These are phyloP conservation scores for Nicotiana tabacum DNA, from an alignment of 257 asterid species.

Conservation along the genomic window DNA sequence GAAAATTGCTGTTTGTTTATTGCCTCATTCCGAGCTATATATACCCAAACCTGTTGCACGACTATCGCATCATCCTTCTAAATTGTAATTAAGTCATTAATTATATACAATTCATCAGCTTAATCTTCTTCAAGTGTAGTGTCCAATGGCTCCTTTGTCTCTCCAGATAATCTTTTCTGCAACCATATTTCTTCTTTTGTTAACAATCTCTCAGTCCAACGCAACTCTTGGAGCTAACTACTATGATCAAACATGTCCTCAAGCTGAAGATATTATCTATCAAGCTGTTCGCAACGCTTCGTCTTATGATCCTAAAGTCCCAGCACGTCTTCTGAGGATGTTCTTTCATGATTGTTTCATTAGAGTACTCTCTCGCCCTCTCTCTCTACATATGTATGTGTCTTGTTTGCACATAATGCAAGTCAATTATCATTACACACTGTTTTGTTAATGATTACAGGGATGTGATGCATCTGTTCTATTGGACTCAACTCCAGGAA, in stretches of 20 bases:
- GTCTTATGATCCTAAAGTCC: conserved; percentile 44
- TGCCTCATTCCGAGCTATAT: conserved; percentile 20
- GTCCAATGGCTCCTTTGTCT: conserved; percentile 17
- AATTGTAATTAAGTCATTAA: not conserved
- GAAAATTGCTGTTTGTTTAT: not conserved
- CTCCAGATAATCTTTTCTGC: not conserved
- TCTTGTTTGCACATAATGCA: no score
- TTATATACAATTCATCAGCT: not conserved
- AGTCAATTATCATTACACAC: no score
- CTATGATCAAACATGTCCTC: conserved; percentile 62
- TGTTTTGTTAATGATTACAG: conserved; percentile 25
- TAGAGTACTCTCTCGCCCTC: conserved; percentile 30
- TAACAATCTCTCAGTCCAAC: conserved; percentile 20
- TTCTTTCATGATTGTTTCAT: conserved; percentile 85
- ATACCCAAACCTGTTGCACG: conserved; percentile 18
- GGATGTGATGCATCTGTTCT: conserved; percentile 85
- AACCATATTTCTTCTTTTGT: conserved; percentile 24
- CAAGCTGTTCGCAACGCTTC: conserved; percentile 46
- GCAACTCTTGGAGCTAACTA: conserved; percentile 52
- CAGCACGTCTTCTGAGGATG: conserved; percentile 73
- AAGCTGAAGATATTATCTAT: conserved; percentile 48
- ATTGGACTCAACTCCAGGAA: conserved; percentile 58
- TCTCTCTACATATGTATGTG: not conserved
- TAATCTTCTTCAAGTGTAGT: not conserved
- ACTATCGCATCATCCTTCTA: conserved; percentile 7